Conservation (phyloP, 768 basidiomycete genomes). For the Leccinellum rugosiceps region DNA sequence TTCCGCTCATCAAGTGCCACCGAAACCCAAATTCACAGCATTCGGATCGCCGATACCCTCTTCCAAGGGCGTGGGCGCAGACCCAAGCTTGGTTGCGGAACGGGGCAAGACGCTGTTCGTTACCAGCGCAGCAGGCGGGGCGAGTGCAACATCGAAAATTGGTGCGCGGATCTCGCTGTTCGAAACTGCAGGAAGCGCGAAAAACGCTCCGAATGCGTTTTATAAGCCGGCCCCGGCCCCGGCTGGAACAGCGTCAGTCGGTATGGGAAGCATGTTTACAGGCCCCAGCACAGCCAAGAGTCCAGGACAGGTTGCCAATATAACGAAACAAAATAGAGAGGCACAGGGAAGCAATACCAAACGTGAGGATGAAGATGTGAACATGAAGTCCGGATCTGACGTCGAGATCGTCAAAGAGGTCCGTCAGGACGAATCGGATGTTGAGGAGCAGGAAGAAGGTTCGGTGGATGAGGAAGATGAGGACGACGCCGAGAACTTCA, state of each 20-base stretch:
- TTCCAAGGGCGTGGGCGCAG: not conserved
- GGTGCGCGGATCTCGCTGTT: constrained; percentile 33
- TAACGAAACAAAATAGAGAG: constrained; percentile 6
- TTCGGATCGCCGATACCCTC: constrained; percentile 25
- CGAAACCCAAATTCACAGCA: constrained; percentile 24
- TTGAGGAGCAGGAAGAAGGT: constrained; percentile 5
- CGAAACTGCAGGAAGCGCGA: constrained; percentile 46
- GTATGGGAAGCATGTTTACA: constrained; percentile 1
- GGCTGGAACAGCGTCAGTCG: not conserved
- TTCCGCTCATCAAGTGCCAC: constrained; percentile 4
- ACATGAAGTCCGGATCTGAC: constrained; percentile 21
- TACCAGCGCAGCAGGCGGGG: not conserved
- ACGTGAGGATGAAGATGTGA: constrained; percentile 15
- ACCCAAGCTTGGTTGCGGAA: constrained; percentile 13
- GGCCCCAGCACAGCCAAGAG: not conserved
- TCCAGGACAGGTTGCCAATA: not conserved
- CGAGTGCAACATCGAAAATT: constrained; percentile 3
- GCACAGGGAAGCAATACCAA: not conserved
- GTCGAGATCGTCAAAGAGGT: constrained; percentile 10
- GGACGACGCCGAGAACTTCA: constrained; percentile 13
- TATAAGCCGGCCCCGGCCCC: constrained; percentile 47
- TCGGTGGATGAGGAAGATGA: constrained; percentile 10
- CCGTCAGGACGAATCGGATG: not conserved
- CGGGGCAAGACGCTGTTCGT: constrained; percentile 17
- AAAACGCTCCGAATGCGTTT: constrained; percentile 61